phyloP scores from a whole-genome alignment of 2,329 filamentous ascomycete species.

The Aspergillus jensenii region DNA sequence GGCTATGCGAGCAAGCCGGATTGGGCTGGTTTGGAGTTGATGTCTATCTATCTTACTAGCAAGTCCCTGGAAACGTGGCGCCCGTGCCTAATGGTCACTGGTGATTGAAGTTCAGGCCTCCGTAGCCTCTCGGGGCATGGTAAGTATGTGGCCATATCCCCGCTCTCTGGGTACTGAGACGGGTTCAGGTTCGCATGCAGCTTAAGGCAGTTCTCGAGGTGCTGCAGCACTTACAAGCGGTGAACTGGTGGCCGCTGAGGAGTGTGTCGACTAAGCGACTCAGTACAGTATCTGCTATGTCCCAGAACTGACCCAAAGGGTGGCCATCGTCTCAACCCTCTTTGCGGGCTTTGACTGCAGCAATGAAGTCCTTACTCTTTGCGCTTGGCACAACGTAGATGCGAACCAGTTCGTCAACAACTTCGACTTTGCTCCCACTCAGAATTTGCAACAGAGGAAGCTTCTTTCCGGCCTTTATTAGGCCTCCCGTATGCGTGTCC shows the following conservation, averaged over 20 bases:
- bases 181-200: background rate
- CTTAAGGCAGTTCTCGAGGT: background rate
- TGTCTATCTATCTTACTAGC: background rate
- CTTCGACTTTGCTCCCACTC: slow-evolving; percentile 73
- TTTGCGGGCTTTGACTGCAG: slow-evolving; percentile 78
- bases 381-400: slow-evolving; percentile 77
- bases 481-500: slow-evolving; percentile 74
- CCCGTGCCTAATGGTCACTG: background rate
- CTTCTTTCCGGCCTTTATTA: slow-evolving; percentile 90
- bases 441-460: slow-evolving; percentile 74
- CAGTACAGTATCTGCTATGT: background rate
- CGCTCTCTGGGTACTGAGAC: background rate
- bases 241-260: background rate
- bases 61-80: background rate
- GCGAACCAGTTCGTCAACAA: slow-evolving; percentile 80
- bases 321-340: slow-evolving; percentile 21
- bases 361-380: slow-evolving; percentile 72
- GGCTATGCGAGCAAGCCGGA: background rate
- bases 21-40: background rate
- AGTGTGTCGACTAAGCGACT: background rate
- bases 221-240: background rate
- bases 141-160: background rate
- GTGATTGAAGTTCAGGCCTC: background rate
- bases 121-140: background rate
- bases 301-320: background rate